A percentile compares a stretch with the other conserved stretches of the same genome.
Evolutionary conservation across 2,329 filamentous ascomycete species (phyloP).

Genomic region (Aspergillus pseudotamarii): DNA sequence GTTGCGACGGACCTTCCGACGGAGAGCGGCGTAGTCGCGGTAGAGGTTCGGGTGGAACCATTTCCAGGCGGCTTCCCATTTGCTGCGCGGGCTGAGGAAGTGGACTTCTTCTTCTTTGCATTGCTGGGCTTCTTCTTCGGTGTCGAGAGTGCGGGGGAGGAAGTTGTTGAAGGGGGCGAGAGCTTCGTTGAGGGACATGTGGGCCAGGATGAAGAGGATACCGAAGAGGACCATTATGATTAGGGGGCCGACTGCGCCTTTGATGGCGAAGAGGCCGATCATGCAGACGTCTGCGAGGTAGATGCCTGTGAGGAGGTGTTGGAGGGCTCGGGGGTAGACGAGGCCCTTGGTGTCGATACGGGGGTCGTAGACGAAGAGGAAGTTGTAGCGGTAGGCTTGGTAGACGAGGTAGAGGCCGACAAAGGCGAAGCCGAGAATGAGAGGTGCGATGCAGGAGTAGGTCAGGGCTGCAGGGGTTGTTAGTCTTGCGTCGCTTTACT

Average conservation of each 20-base stretch:
- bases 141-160: slow-evolving; percentile 69
- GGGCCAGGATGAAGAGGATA: slow-evolving; percentile 73
- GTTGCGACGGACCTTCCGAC: slow-evolving; percentile 66
- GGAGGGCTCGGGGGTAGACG: slow-evolving; percentile 81
- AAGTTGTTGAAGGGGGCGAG: slow-evolving; percentile 58
- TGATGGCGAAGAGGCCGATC: slow-evolving; percentile 79
- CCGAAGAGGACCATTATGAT: slow-evolving; percentile 77
- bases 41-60: slow-evolving; percentile 73
- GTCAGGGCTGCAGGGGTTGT: slow-evolving; percentile 64
- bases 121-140: slow-evolving; percentile 54
- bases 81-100: slow-evolving; percentile 1
- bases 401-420: slow-evolving; percentile 80
- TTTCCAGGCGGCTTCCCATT: slow-evolving; percentile 33
- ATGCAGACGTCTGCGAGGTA: slow-evolving; percentile 84
- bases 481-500: slow-evolving; percentile 5
- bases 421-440: slow-evolving; percentile 80
- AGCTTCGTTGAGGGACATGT: slow-evolving; percentile 58
- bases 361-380: slow-evolving; percentile 82
- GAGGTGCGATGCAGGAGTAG: slow-evolving; percentile 83
- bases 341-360: slow-evolving; percentile 84
- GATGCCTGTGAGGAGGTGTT: slow-evolving; percentile 80
- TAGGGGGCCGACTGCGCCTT: slow-evolving; percentile 64
- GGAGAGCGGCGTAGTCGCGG: slow-evolving; percentile 72
- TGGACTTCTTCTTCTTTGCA: slow-evolving; percentile 36
- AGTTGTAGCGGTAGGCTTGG: slow-evolving; percentile 84